Percentiles rank a stretch among this genome's conserved stretches.
Conservation (phyloP, 2,329 filamentous ascomycete species). For the Pestalotiopsis sp. region DNA sequence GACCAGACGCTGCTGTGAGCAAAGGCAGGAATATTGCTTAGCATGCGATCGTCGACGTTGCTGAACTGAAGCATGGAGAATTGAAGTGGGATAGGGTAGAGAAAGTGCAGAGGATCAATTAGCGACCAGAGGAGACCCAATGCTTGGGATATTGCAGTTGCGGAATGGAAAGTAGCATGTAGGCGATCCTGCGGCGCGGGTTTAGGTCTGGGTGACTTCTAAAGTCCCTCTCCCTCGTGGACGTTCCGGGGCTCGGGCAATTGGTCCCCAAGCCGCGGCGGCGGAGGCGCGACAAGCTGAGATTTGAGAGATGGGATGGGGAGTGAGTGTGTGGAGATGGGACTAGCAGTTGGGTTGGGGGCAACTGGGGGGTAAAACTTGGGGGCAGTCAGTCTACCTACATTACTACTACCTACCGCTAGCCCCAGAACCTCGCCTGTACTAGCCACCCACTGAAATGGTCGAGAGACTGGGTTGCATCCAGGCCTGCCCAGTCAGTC, state of each 20-base stretch:
- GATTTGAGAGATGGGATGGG: neutral
- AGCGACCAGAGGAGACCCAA: neutral
- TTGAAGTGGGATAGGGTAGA: no score
- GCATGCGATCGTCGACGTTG: neutral
- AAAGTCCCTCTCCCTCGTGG: constrained; percentile 5
- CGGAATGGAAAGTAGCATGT: neutral
- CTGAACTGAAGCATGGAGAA: neutral
- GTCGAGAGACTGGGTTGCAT: neutral
- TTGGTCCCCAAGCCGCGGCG: constrained; percentile 8
- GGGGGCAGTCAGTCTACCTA: neutral
- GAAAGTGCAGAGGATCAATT: neutral
- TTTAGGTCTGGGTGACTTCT: neutral
- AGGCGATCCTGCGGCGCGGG: constrained; percentile 6
- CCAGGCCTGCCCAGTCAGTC: neutral
- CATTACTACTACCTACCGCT: neutral
- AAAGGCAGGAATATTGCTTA: neutral
- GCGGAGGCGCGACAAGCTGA: constrained; percentile 1
- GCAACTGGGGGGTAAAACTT: neutral
- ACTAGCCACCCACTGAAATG: neutral
- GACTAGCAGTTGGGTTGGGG: neutral
- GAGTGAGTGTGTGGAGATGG: neutral
- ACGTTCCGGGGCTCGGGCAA: constrained; percentile 1
- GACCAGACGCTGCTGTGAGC: neutral
- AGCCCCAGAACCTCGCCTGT: neutral
- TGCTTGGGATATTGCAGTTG: neutral